These are phyloP conservation scores for Meira miltonrushii DNA, from an alignment of 1,284 basidiomycete species.

Conservation along the genomic window DNA sequence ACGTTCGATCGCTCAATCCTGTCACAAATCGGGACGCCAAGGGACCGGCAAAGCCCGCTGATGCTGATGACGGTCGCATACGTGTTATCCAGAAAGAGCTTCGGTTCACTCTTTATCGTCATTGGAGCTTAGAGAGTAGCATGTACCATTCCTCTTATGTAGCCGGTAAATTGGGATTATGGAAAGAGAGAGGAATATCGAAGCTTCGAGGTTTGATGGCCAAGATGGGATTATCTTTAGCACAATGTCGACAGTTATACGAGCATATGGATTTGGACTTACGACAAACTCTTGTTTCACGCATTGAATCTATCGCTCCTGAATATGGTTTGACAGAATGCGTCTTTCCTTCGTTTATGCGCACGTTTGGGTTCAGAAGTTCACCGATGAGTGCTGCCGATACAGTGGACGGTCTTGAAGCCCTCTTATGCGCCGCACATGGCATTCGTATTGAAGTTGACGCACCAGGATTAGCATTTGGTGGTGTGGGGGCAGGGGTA, in stretches of 20 bases:
- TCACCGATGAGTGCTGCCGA: conserved; percentile 85
- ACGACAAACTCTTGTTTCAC: conserved; percentile 72
- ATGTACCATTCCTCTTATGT: conserved; percentile 98
- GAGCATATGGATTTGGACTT: conserved; percentile 94
- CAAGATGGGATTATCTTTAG: conserved; percentile 96
- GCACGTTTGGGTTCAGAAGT: conserved; percentile 81
- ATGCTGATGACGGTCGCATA: conserved; percentile 42
- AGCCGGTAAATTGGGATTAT: conserved; percentile 87
- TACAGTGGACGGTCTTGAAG: conserved; percentile 80
- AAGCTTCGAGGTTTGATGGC: conserved; percentile 84
- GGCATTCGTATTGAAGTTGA: conserved; percentile 82
- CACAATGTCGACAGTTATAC: conserved; percentile 87
- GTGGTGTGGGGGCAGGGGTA: conserved; percentile 13
- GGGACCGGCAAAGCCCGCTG: conserved; percentile 16
- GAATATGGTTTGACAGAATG: conserved; percentile 96
- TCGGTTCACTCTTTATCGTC: conserved; percentile 86
- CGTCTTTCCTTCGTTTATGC: conserved; percentile 84
- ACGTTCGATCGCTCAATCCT: conserved; percentile 34
- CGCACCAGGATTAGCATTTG: conserved; percentile 36
- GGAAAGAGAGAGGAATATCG: conserved; percentile 88
- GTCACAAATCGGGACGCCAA: background rate
- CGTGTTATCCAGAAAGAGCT: conserved; percentile 40
- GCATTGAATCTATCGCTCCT: conserved; percentile 83
- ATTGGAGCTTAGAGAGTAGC: conserved; percentile 95
- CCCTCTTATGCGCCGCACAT: conserved; percentile 82